phyloP scores from a whole-genome alignment of 441 rosid species.

The Biscutella laevigata region DNA sequence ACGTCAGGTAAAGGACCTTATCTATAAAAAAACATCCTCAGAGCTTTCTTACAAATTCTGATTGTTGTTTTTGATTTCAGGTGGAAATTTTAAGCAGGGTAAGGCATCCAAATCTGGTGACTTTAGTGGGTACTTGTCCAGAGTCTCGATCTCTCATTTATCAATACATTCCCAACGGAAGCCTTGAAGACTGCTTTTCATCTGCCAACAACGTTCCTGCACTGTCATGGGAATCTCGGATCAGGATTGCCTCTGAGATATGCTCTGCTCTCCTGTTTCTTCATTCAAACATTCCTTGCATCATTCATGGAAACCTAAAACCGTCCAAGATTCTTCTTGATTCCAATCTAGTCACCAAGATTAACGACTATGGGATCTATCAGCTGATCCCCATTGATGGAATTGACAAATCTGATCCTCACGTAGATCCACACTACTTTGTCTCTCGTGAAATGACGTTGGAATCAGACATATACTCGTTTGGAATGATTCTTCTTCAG shows the following conservation, averaged over 20 bases:
- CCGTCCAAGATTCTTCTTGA: constrained; percentile 79
- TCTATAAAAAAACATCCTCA: background rate
- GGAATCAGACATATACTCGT: constrained; percentile 67
- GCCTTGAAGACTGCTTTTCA: constrained; percentile 64
- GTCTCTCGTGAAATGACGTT: constrained; percentile 41
- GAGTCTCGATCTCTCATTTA: constrained; percentile 71
- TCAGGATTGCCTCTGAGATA: constrained; percentile 53
- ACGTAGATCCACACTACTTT: constrained; percentile 50
- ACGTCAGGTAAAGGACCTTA: constrained; percentile 42
- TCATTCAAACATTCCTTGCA: constrained; percentile 67
- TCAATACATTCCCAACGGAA: constrained; percentile 62
- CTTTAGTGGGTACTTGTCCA: constrained; percentile 64
- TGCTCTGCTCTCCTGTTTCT: constrained; percentile 88
- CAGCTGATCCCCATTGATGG: constrained; percentile 36
- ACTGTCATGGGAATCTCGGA: constrained; percentile 65
- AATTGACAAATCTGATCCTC: constrained; percentile 25
- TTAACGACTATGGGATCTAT: constrained; percentile 53
- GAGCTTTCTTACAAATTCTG: background rate
- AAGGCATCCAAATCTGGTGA: constrained; percentile 82
- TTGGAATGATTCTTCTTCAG: constrained; percentile 65
- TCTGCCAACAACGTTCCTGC: constrained; percentile 39
- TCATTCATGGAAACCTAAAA: constrained; percentile 70
- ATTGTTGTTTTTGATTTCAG: constrained; percentile 36
- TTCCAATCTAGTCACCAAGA: constrained; percentile 54
- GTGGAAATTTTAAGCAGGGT: constrained; percentile 68